Evolutionary conservation across 2,329 filamentous ascomycete genomes (phyloP).

Genomic region (Rhynchosporium graminicola): DNA sequence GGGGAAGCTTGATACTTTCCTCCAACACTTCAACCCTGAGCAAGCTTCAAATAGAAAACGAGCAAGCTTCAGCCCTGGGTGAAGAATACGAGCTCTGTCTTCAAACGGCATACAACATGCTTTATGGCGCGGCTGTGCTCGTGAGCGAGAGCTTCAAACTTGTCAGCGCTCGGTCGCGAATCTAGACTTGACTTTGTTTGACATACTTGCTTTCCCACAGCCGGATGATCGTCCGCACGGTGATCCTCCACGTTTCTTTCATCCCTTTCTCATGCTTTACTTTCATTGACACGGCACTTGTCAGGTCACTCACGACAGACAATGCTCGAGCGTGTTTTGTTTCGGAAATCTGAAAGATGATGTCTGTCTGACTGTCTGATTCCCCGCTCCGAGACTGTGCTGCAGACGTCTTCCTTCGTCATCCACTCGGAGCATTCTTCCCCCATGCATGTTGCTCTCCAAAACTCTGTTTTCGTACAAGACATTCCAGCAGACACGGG

Average conservation of each 20-base stretch:
- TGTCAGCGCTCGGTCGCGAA: constrained; percentile 5
- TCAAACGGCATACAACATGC: constrained; percentile 3
- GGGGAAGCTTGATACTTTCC: neutral
- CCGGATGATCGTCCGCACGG: neutral
- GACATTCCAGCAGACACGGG: neutral
- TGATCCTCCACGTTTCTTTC: constrained; percentile 1
- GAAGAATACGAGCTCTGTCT: neutral
- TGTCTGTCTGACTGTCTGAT: neutral
- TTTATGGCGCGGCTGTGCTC: constrained; percentile 4
- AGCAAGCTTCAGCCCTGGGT: constrained; percentile 4
- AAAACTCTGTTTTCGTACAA: neutral
- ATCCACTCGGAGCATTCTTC: neutral
- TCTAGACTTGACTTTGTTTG: neutral
- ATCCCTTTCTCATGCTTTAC: constrained; percentile 11
- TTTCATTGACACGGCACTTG: neutral
- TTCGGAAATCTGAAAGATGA: neutral
- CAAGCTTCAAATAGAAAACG: neutral
- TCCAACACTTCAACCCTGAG: neutral
- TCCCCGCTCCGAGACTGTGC: neutral
- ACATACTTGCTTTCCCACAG: neutral
- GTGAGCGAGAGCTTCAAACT: neutral
- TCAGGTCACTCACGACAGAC: constrained; percentile 5
- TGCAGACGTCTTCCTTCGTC: neutral
- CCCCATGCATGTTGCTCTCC: neutral
- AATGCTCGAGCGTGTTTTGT: constrained; percentile 9